A percentile compares a stretch with the other conserved stretches of the same genome.
Conservation (phyloP, 148 eudicot genomes). For the Persicaria tinctoria region DNA sequence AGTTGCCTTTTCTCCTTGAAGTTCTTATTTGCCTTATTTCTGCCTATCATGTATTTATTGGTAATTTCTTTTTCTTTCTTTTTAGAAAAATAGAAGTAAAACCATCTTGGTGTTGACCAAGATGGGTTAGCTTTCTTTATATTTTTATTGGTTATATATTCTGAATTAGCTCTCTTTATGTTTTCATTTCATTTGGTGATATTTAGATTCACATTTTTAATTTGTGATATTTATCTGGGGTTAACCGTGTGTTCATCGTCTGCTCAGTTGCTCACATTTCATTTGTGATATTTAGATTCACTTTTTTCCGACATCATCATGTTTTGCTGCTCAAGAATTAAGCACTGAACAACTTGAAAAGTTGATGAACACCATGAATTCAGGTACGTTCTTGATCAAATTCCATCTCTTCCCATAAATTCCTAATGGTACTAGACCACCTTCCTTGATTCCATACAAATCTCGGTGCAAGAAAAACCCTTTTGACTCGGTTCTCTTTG, state of each 20-base stretch:
- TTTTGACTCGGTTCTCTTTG: neutral
- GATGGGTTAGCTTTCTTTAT: no score
- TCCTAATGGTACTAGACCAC: neutral
- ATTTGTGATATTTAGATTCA: neutral
- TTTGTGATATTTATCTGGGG: no score
- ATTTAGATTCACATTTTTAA: no score
- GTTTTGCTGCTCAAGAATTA: constrained; percentile 46
- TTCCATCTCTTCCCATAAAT: neutral
- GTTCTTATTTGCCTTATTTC: no score
- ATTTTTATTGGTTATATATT: no score
- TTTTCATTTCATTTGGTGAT: no score
- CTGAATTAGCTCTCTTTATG: no score
- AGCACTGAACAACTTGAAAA: constrained; percentile 36
- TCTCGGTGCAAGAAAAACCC: neutral
- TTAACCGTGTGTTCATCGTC: neutral
- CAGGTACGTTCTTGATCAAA: constrained; percentile 22
- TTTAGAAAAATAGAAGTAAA: no score
- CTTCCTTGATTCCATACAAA: neutral
- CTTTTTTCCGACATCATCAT: constrained; percentile 35
- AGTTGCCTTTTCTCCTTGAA: no score
- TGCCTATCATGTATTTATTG: no score
- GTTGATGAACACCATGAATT: constrained; percentile 23
- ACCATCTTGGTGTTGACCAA: no score
- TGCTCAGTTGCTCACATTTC: neutral
- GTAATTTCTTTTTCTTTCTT: no score